Base-by-base conservation (phyloP, 345 rosid genomes). In the Mangifera indica region DNA sequence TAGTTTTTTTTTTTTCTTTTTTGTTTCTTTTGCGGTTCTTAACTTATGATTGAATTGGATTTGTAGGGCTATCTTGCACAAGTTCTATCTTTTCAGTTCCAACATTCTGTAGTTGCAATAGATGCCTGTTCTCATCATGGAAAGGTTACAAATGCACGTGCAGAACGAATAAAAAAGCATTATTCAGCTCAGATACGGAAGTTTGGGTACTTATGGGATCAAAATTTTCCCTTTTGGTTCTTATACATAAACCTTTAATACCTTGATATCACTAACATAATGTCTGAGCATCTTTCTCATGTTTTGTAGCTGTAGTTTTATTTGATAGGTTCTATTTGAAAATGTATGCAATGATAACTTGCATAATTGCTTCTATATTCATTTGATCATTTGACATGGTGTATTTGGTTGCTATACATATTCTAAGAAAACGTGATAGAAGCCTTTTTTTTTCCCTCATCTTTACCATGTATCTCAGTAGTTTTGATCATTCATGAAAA, bases 121-220 rank as follows among this genome's bases (percentile, higher is more conserved):
- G 98, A 94, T 87, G 90, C 98, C 29, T 86, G 82, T 77, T 79
- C 93, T 82, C 97, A 90, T 82, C 97, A 88, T 78, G 97, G 97
- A 72, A 86, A 73, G 45, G 84, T 94, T 62, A 88, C 92, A 60
- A 81, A 86, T 81, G 84, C 94, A 63, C 94, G 98, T 25, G 94
- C 97, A 52, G 85, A 84, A 78, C 89, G 95, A 46, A 91, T 94
- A 61, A 91, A 79, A 29, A 91, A 91, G 79, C 87, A 91, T 76
- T 90, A 84, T 78, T 82, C 80, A 53, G 87, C 91, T 69, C 95
- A 90, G 77, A 82, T 79, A 80, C 91, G 85, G 58, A 88, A 86
- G 87, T 79, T 69, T 81, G 88, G 86, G 98, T 92, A 87, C 63
- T 57, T 67, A 64, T 48, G 44, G 63, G 52, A 29, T 29, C 1